These are phyloP conservation scores for Colletotrichum scovillei DNA, from an alignment of 2,329 filamentous ascomycete genomes.

Conservation along the genomic window DNA sequence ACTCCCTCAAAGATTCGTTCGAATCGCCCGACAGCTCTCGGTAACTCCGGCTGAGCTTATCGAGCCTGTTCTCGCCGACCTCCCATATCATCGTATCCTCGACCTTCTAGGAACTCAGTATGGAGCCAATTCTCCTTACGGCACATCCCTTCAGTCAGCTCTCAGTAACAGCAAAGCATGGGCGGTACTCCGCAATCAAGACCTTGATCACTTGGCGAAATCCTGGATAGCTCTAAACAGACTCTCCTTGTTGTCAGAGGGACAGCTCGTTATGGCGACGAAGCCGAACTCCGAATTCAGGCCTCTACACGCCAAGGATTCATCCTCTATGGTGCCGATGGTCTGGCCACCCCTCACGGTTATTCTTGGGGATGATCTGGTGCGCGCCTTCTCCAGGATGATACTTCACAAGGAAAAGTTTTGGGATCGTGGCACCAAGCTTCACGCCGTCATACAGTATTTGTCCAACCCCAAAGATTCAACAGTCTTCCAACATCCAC, in stretches of 20 bases:
- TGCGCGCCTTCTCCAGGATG: background rate
- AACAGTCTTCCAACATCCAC: background rate
- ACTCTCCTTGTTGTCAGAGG: background rate
- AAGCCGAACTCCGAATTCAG: background rate
- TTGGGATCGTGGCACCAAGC: background rate
- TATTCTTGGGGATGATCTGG: background rate
- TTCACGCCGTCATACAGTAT: background rate
- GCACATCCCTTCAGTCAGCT: background rate
- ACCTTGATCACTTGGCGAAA: background rate
- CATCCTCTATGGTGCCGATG: background rate
- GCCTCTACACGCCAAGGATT: background rate
- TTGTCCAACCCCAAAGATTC: background rate
- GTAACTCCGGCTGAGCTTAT: background rate
- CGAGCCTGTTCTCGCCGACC: background rate
- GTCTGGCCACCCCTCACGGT: background rate
- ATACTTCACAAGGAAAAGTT: background rate
- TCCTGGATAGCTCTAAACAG: background rate
- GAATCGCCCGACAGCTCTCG: background rate
- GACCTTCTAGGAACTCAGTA: background rate
- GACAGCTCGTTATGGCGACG: background rate
- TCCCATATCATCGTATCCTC: slow-evolving; percentile 5
- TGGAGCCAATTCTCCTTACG: background rate
- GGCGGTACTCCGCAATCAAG: background rate
- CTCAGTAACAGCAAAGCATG: background rate
- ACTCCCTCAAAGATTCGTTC: background rate